Evolutionary conservation across 108 stramenopile genomes (phyloP), one percentile per base, ranked within the genome.

Genomic region (Conticribra guillardii): DNA sequence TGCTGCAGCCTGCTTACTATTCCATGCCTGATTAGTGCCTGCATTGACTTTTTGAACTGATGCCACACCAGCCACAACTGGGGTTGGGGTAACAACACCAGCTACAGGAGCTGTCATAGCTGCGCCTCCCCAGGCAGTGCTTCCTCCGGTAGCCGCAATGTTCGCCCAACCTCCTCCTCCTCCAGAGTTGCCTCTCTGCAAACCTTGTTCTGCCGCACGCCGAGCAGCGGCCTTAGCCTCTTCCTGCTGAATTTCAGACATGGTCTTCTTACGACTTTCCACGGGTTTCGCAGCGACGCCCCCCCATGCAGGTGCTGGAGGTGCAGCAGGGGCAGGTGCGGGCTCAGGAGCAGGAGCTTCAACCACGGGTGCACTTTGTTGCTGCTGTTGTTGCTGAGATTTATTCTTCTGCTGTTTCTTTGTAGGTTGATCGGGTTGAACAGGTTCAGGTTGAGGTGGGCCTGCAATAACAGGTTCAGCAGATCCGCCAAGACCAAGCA

Each of bases 221-320:
- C 68, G 56, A 9, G 91, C 94, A 32, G 87, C 85, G 9, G 61
- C 68, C 30, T 86, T 80, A 41, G 94, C 94, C 71, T 92, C 91
- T 78, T 96, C 94, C 60, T 90, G 80, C 60, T 93, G 94, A 61
- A 96, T 96, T 64, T 96, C 90, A 21, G 89, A 89, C 89, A 96
- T 91, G 69, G 85, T 83, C 62, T 93, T 91, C 48, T 69, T 81
- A 24, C 77, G 67, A 19, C 72, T 60, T 22, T 31, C 55, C 7
- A 46, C 45, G 3, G 54, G 37, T 22, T 34, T 37, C 2, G 65
- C 50, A 17, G 60, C 64, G 9, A 75, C 83, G 18, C 81, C 88
- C 24, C 91, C 91, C 91, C 94, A 93, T 23, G 90, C 90, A 50
- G 93, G 82, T 63, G 82, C 74, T 19, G 86, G 74, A 45, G 79